phyloP scores from a whole-genome alignment of 73 alveolate genomes.

The Paramecium primaurelia region DNA sequence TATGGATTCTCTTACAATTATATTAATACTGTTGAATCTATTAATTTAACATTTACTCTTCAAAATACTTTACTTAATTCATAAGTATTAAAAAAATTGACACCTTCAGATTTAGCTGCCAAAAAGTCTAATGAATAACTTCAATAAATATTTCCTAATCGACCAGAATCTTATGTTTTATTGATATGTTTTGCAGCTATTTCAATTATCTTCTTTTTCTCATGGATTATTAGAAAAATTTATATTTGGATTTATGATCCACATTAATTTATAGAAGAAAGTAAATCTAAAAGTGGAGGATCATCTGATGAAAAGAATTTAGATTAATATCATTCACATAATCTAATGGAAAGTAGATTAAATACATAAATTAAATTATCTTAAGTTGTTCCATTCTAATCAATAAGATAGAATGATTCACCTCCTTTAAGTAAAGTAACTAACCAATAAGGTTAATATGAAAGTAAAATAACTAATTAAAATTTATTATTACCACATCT shows the following conservation, averaged over 20 bases:
- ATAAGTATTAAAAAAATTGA: not conserved
- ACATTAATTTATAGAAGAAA: not conserved
- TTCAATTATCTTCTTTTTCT: not conserved
- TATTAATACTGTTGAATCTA: not conserved
- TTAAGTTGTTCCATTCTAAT: slow-evolving; percentile 16
- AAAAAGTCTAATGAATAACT: not conserved
- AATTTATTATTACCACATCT: not conserved
- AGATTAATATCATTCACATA: not conserved
- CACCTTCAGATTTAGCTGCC: not conserved
- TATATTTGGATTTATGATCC: not conserved
- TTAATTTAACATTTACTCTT: not conserved
- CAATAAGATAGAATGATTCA: not conserved
- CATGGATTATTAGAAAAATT: not conserved
- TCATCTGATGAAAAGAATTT: not conserved
- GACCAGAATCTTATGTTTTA: slow-evolving; percentile 33
- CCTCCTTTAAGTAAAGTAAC: not conserved
- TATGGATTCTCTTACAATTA: not conserved
- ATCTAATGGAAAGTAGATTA: slow-evolving; percentile 38
- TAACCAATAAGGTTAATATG: not conserved
- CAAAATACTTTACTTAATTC: not conserved
- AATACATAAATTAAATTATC: not conserved
- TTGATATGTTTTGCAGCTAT: not conserved
- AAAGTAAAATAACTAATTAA: not conserved
- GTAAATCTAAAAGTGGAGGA: not conserved
- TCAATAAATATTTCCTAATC: not conserved